Conservation (phyloP, 2,329 filamentous ascomycete genomes). For the Colletotrichum lupini region DNA sequence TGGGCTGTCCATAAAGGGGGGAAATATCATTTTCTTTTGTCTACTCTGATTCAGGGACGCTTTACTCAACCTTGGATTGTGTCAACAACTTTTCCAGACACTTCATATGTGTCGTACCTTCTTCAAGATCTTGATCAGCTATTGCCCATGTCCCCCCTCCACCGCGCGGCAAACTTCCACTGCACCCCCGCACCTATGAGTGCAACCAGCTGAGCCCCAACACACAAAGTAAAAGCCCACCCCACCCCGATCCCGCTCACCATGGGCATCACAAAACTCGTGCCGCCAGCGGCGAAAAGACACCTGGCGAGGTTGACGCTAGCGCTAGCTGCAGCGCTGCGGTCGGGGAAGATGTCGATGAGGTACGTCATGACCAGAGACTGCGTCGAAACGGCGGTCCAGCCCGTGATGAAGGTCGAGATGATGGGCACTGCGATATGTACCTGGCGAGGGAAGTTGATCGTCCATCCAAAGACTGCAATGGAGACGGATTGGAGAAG, state of each 20-base stretch:
- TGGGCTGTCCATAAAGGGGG: not conserved
- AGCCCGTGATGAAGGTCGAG: conserved; percentile 62
- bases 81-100: no score
- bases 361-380: conserved; percentile 63
- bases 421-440: conserved; percentile 62
- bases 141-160: conserved; percentile 44
- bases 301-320: conserved; percentile 65
- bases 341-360: conserved; percentile 62
- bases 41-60: not conserved
- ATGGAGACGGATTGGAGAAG: conserved; percentile 57
- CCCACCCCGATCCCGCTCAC: conserved; percentile 49
- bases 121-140: not conserved
- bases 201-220: conserved; percentile 54
- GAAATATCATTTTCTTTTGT: not conserved
- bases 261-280: conserved; percentile 58
- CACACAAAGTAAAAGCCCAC: conserved; percentile 56
- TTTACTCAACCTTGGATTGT: no score
- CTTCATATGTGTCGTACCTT: not conserved
- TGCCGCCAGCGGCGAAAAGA: conserved; percentile 59
- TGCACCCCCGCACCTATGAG: conserved; percentile 57
- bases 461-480: conserved; percentile 63
- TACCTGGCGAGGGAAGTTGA: conserved; percentile 52
- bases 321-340: conserved; percentile 62
- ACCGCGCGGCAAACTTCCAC: conserved; percentile 50
- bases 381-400: conserved; percentile 61